Conservation (phyloP, 1,284 basidiomycete species). For the Fistulinella cinereoalba region DNA sequence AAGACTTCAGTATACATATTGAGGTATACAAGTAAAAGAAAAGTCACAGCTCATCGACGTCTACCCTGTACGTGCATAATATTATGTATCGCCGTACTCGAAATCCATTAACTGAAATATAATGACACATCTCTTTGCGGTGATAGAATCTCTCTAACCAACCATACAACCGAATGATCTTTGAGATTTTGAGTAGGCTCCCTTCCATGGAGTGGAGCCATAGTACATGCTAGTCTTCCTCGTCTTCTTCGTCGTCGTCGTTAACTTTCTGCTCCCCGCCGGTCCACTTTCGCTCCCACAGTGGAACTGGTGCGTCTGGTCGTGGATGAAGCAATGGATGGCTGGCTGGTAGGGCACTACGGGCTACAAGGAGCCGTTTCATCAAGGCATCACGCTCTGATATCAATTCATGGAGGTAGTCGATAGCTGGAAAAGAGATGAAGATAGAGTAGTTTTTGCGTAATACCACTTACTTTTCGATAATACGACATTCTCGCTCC, state of each 20-base stretch:
- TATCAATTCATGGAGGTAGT: slow-evolving; percentile 68
- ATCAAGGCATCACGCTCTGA: slow-evolving; percentile 54
- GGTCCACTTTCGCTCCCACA: slow-evolving; percentile 78
- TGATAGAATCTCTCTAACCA: slow-evolving; percentile 1
- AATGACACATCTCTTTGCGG: slow-evolving; percentile 14
- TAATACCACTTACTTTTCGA: slow-evolving; percentile 64
- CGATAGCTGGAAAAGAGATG: slow-evolving; percentile 60
- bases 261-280: slow-evolving; percentile 57
- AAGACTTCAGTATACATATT: not conserved
- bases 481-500: slow-evolving; percentile 82
- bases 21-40: slow-evolving; percentile 20
- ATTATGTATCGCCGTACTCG: slow-evolving; percentile 9
- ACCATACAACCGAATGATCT: not conserved
- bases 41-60: slow-evolving; percentile 1
- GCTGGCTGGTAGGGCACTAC: slow-evolving; percentile 48
- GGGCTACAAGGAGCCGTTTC: slow-evolving; percentile 59
- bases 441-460: slow-evolving; percentile 4
- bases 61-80: not conserved
- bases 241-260: slow-evolving; percentile 48
- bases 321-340: slow-evolving; percentile 49
- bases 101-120: slow-evolving; percentile 30
- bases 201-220: not conserved
- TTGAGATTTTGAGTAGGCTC: not conserved
- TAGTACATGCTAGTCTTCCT: slow-evolving; percentile 19
- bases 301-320: slow-evolving; percentile 38